Base-by-base conservation (phyloP, 352 stramenopile genomes). In the Phytophthora cactorum region DNA sequence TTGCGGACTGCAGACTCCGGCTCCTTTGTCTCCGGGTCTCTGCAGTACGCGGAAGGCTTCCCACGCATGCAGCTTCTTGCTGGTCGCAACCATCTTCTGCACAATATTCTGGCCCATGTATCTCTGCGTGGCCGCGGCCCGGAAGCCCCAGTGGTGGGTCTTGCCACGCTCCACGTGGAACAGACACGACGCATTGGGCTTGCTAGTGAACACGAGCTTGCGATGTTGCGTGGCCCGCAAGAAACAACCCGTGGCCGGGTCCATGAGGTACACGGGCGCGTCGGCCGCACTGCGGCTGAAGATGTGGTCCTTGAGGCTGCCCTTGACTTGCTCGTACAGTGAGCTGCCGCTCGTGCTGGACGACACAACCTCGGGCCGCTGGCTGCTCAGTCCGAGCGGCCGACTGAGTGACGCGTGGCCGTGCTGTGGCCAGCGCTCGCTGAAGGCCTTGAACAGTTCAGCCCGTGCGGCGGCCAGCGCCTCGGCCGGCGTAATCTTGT, bases 131-230 rank as follows among this genome's bases (percentile, higher is more conserved):
- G 84, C 65, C 8, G 61, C 80, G 15, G 85, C 87, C 9, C 85
- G 70, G 60, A 95, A 90, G n/a, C 85, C 85, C 87, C 87, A 95
- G 61, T 95, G 84, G 59, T 93, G 85, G 0, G 83, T 90, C 50
- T 93, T 93, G 11, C 87, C 85, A 15, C 76, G 70, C 36, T 85
- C 77, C 22, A 91, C 77, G 32, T 92, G 73, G 61, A 95, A 95
- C n/a, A 93, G 59, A 43, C 87, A 92, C 34, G 83, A 86, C 0
- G 79, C 75, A 31, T 90, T 86, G 2, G 85, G 82, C 10, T 74
- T 74, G 25, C 28, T 67, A 1, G 84, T 92, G 44, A 95, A 79
- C 49, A 88, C 78, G 34, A 95, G 70, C 53, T 90, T 90, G 43
- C 86, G 70, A 46, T 90, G 78, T n/a, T 77, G 66, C 14, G 75